These are phyloP conservation scores for Closterium sp. DNA, from an alignment of 139 green algal genomes.

Conservation along the genomic window DNA sequence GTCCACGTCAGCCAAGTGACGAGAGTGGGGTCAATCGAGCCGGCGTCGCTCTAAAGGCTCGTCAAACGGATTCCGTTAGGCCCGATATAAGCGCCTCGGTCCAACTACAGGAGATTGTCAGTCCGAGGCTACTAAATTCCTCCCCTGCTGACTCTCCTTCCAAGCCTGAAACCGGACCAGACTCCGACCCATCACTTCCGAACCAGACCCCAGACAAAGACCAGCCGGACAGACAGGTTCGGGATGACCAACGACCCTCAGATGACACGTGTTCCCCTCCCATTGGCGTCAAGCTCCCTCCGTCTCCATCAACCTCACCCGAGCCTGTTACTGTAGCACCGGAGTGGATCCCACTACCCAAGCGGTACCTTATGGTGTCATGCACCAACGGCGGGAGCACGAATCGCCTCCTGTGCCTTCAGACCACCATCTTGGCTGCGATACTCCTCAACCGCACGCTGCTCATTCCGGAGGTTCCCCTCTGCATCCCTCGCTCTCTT, in stretches of 20 bases:
- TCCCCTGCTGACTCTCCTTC: not conserved
- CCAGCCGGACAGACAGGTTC: not conserved
- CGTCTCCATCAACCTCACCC: not conserved
- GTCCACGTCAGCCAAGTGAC: not conserved
- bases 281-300: not conserved
- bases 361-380: not conserved
- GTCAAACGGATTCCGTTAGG: not conserved
- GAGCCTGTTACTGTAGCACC: not conserved
- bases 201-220: not conserved
- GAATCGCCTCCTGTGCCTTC: not conserved
- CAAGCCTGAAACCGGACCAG: not conserved
- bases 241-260: not conserved
- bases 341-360: not conserved
- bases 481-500: not conserved
- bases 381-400: not conserved
- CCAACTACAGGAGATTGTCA: not conserved
- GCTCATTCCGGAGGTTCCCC: not conserved
- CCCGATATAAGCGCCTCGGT: not conserved
- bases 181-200: not conserved
- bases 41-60: too few relatives aligned
- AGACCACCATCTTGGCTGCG: not conserved
- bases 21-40: too few relatives aligned
- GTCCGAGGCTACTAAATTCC: not conserved
- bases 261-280: not conserved
- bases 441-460: not conserved